Evolutionary conservation across 768 basidiomycete species (phyloP), one percentile per base, ranked within the genome.

Genomic region (Leccinum subtestaceum): DNA sequence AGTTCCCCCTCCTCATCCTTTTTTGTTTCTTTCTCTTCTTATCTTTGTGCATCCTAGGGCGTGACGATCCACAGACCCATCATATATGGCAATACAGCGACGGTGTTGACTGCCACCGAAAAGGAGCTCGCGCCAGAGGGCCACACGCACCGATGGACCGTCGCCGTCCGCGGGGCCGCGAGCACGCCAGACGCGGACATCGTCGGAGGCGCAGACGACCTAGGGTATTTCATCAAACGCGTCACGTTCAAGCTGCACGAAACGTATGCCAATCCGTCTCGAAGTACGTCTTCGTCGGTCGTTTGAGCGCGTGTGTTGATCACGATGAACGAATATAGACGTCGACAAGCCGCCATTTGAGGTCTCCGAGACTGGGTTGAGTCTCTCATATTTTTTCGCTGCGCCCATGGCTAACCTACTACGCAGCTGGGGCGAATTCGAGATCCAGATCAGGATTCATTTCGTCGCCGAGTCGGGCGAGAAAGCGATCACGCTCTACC

Each of bases 241-340:
- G 96, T 98, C 53, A 91, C 94, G 15, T 98, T 99, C 85, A 96
- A 94, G 74, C 75, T 99, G 54, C 96, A 99, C 75, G 97, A 99
- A 65, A 98, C 95, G 1, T 98, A 98, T 74, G 76, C 93, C 2
- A 94, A 89, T 70, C 93, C 95, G 3, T 87, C 86, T 38, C 79
- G 97, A 77, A 91, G 96, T 97, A 67, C 70, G 88, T 48, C 15
- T 32, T 7, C 19, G 4, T 53, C 21, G 21, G n/a, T 10, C 52
- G 2, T n/a, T 23, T n/a, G n/a, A n/a, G n/a, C n/a, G n/a, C n/a
- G n/a, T n/a, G 7, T 7, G 38, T 40, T 21, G 31, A 23, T 5
- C 45, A 5, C 5, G 40, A 5, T 40, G 62, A 55, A 52, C 40
- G 17, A 21, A 15, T 38, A 8, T 34, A 98, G 96, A 88, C 65